phyloP scores from a whole-genome alignment of 306 rosid species.

The Astragalus membranaceus region DNA sequence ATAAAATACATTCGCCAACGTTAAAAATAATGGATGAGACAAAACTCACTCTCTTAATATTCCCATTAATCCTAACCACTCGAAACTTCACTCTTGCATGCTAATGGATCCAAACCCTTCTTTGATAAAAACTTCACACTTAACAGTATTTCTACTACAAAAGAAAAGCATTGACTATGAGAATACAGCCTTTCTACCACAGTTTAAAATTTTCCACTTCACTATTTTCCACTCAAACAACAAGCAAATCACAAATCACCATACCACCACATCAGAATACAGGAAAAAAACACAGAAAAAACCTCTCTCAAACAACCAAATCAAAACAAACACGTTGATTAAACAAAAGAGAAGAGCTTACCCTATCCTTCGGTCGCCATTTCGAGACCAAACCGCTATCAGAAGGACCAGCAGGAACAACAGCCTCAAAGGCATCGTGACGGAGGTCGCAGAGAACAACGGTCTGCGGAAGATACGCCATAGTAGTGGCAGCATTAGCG shows the following conservation, averaged over 20 bases:
- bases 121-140: background rate
- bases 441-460: conserved; percentile 66
- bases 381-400: conserved; percentile 83
- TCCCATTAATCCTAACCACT: background rate
- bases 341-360: conserved; percentile 25
- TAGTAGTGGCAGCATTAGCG: conserved; percentile 61
- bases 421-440: conserved; percentile 82
- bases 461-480: conserved; percentile 85
- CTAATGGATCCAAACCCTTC: background rate
- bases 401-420: conserved; percentile 61
- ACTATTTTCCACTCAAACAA: background rate
- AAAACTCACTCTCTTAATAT: background rate
- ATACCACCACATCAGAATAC: background rate
- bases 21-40: background rate
- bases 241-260: background rate
- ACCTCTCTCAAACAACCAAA: background rate
- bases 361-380: conserved; percentile 94
- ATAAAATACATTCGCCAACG: background rate
- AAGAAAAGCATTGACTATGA: background rate
- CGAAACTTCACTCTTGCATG: background rate
- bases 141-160: background rate
- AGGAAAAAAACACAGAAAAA: background rate
- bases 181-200: background rate
- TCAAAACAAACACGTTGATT: background rate
- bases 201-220: background rate